These are phyloP conservation scores for Phialemoniopsis sp. DNA, from an alignment of 2,329 filamentous ascomycete genomes.

Conservation along the genomic window DNA sequence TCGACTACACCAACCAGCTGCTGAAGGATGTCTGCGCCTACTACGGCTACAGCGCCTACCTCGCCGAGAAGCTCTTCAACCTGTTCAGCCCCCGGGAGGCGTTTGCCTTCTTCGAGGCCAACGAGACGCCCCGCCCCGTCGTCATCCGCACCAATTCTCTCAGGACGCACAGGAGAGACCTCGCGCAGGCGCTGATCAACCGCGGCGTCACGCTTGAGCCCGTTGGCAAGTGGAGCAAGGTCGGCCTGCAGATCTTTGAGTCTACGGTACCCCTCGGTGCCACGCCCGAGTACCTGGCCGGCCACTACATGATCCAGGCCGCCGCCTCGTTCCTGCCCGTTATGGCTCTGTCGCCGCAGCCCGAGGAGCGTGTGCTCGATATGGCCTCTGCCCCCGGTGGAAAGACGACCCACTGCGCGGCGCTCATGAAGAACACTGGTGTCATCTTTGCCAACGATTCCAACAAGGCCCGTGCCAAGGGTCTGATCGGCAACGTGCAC, in stretches of 20 bases:
- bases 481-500: slow-evolving; percentile 97
- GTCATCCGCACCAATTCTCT: slow-evolving; percentile 97
- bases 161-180: slow-evolving; percentile 68
- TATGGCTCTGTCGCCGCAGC: slow-evolving; percentile 93
- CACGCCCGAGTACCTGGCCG: slow-evolving; percentile 94
- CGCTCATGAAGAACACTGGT: slow-evolving; percentile 96
- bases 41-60: slow-evolving; percentile 90
- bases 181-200: slow-evolving; percentile 92
- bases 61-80: slow-evolving; percentile 94
- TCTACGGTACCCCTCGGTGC: slow-evolving; percentile 81
- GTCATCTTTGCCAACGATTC: slow-evolving; percentile 95
- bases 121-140: slow-evolving; percentile 83
- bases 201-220: slow-evolving; percentile 94
- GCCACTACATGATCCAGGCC: slow-evolving; percentile 96
- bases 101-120: slow-evolving; percentile 97
- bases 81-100: slow-evolving; percentile 92
- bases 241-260: slow-evolving; percentile 95
- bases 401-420: slow-evolving; percentile 95
- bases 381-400: slow-evolving; percentile 94
- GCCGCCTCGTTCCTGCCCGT: slow-evolving; percentile 95
- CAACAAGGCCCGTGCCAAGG: slow-evolving; percentile 89
- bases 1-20: slow-evolving; percentile 83
- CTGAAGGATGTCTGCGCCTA: slow-evolving; percentile 92
- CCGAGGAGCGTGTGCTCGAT: slow-evolving; percentile 86
- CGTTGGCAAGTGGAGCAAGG: slow-evolving; percentile 98